Evolutionary conservation across 208 protist genomes (phyloP).

Genomic region (Leishmania turanica): DNA sequence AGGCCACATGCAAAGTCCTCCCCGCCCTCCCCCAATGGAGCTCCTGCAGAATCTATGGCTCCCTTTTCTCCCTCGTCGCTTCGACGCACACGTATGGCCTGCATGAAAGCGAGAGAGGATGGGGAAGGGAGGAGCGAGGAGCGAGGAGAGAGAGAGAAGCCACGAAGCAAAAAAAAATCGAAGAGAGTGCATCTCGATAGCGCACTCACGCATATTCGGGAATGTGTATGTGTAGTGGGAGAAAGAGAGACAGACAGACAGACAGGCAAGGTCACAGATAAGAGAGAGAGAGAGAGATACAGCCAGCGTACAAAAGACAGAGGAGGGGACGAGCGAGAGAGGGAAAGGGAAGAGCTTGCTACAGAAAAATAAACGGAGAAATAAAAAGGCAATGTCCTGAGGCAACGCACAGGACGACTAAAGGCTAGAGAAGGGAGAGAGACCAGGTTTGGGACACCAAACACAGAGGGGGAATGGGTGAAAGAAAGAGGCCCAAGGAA

Average conservation of each 20-base stretch:
- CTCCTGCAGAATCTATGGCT: neutral
- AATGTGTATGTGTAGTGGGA: neutral
- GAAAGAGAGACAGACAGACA: neutral
- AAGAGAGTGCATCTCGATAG: neutral
- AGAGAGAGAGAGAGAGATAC: neutral
- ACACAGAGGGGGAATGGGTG: neutral
- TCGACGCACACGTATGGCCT: neutral
- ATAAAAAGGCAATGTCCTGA: too few relatives aligned
- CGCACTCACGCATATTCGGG: neutral
- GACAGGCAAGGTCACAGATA: neutral
- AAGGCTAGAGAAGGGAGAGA: neutral
- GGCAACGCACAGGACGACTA: neutral
- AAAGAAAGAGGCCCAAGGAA: neutral
- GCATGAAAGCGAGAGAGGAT: neutral
- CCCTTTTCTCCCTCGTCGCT: neutral
- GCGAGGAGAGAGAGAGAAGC: neutral
- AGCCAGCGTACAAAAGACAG: neutral
- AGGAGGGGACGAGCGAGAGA: neutral
- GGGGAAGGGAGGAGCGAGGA: neutral
- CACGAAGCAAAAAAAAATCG: neutral
- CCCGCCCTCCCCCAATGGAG: neutral
- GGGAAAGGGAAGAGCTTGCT: neutral
- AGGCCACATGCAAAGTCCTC: slow-evolving; percentile 6
- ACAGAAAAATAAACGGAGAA: neutral
- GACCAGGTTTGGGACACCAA: neutral